phyloP scores from a whole-genome alignment of 2,329 filamentous ascomycete species.

The Chaetomiaceae sp. region DNA sequence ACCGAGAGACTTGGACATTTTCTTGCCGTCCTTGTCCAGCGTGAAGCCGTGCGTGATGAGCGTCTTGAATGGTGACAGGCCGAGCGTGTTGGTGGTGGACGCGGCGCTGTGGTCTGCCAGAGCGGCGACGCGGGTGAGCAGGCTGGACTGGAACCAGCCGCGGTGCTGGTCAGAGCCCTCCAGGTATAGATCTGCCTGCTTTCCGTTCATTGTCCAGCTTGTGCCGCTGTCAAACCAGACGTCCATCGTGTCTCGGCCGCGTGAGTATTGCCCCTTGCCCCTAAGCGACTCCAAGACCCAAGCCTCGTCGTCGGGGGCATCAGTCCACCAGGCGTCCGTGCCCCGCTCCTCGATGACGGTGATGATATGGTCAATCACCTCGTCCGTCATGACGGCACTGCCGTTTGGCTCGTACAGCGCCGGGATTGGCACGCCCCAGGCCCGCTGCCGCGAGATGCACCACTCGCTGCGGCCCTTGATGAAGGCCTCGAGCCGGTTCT shows the following conservation, averaged over 20 bases:
- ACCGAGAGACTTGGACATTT: slow-evolving; percentile 97
- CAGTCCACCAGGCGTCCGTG: slow-evolving; percentile 93
- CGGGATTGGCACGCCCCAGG: slow-evolving; percentile 96
- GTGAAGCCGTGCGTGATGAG: slow-evolving; percentile 96
- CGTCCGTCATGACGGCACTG: slow-evolving; percentile 69
- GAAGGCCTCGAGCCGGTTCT: slow-evolving; percentile 73
- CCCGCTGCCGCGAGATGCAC: slow-evolving; percentile 94
- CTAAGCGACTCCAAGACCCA: slow-evolving; percentile 68
- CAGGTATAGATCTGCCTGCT: slow-evolving; percentile 75
- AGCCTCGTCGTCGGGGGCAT: slow-evolving; percentile 63
- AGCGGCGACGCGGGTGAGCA: slow-evolving; percentile 75
- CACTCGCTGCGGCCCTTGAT: slow-evolving; percentile 84
- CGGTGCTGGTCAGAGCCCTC: slow-evolving; percentile 95
- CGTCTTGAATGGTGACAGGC: slow-evolving; percentile 68
- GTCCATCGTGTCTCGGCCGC: slow-evolving; percentile 95
- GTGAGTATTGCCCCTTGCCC: slow-evolving; percentile 51
- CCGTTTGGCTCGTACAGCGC: slow-evolving; percentile 71
- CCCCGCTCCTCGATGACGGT: slow-evolving; percentile 68
- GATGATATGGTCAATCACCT: slow-evolving; percentile 81
- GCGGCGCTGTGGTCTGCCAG: slow-evolving; percentile 38
- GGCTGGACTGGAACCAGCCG: slow-evolving; percentile 96
- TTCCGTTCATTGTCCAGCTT: slow-evolving; percentile 65
- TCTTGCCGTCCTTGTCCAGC: slow-evolving; percentile 81
- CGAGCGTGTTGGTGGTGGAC: slow-evolving; percentile 27
- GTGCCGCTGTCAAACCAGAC: slow-evolving; percentile 99